Percentiles rank a stretch among this genome's conserved stretches.
phyloP scores from a whole-genome alignment of 306 rosid species.

The Ochetophila trinervis region DNA sequence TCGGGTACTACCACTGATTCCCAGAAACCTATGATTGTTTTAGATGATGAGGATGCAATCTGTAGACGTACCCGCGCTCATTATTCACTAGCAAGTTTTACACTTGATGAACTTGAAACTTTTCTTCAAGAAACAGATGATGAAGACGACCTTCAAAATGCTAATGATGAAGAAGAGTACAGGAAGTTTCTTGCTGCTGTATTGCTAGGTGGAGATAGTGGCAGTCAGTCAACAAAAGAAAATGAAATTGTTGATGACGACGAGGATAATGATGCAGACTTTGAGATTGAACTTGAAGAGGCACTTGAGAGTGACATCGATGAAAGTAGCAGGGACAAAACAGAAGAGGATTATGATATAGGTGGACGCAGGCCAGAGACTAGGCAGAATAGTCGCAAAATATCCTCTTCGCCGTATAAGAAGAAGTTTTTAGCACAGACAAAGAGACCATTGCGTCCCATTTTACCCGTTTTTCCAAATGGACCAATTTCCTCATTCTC shows the following conservation, averaged over 20 bases:
- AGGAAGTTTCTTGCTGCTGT: constrained; percentile 85
- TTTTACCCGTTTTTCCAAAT: constrained; percentile 65
- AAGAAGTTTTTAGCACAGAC: constrained; percentile 48
- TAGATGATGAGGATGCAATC: constrained; percentile 69
- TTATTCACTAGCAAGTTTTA: constrained; percentile 82
- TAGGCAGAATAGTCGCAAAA: constrained; percentile 66
- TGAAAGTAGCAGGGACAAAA: constrained; percentile 39
- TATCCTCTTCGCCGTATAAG: constrained; percentile 41
- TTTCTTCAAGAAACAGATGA: constrained; percentile 97
- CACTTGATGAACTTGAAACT: constrained; percentile 89
- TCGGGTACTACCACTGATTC: constrained; percentile 29
- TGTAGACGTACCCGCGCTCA: constrained; percentile 95
- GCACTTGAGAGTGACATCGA: constrained; percentile 81
- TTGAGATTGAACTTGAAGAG: constrained; percentile 95
- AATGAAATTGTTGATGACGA: constrained; percentile 75
- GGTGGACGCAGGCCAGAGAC: constrained; percentile 81
- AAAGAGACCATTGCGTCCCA: constrained; percentile 75
- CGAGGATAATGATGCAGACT: constrained; percentile 93
- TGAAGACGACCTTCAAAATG: constrained; percentile 88
- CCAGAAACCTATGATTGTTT: constrained; percentile 34
- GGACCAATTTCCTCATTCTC: constrained; percentile 40
- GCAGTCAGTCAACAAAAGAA: constrained; percentile 44
- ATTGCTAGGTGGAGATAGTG: constrained; percentile 65
- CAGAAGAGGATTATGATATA: constrained; percentile 42
- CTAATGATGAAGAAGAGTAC: constrained; percentile 88